Conservation (phyloP, 306 rosid species). For the Ziziphus jujuba region DNA sequence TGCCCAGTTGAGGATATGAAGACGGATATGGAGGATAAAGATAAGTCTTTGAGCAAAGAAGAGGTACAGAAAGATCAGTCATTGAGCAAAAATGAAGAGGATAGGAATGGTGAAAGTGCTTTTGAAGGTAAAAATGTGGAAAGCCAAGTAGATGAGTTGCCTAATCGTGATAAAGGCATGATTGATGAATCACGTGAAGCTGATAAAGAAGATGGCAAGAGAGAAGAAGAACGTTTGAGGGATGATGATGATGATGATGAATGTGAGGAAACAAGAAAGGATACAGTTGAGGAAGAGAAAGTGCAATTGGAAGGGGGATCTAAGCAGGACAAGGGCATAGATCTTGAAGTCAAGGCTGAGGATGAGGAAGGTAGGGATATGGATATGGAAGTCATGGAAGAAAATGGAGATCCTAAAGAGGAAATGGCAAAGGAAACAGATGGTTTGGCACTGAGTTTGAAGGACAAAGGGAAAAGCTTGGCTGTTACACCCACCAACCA, state of each 20-base stretch:
- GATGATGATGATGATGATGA: slow-evolving; percentile 34
- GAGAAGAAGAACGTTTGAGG: slow-evolving; percentile 28
- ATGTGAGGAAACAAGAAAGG: slow-evolving; percentile 31
- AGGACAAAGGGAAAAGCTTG: slow-evolving; percentile 85
- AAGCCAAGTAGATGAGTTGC: slow-evolving; percentile 30
- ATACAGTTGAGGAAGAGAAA: slow-evolving; percentile 23
- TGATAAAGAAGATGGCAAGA: slow-evolving; percentile 21
- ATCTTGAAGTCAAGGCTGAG: slow-evolving; percentile 41
- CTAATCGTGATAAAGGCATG: slow-evolving; percentile 30
- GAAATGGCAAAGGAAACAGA: slow-evolving; percentile 28
- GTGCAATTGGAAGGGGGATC: slow-evolving; percentile 35
- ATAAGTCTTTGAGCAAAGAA: slow-evolving; percentile 15
- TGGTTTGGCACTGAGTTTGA: slow-evolving; percentile 41
- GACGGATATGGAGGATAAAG: slow-evolving; percentile 28
- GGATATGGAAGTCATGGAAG: slow-evolving; percentile 38
- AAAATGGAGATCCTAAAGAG: slow-evolving; percentile 36
- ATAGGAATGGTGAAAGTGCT: slow-evolving; percentile 13
- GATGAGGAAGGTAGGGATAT: slow-evolving; percentile 40
- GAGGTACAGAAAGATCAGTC: slow-evolving; percentile 20
- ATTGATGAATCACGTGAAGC: slow-evolving; percentile 13
- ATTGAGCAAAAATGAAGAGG: background rate
- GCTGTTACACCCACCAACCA: slow-evolving; percentile 40
- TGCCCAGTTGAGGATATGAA: slow-evolving; percentile 26
- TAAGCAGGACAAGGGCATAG: slow-evolving; percentile 39
- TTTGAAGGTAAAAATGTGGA: slow-evolving; percentile 31